phyloP scores from a whole-genome alignment of 2,329 filamentous ascomycete species.

The Pestalotiopsis sp. region DNA sequence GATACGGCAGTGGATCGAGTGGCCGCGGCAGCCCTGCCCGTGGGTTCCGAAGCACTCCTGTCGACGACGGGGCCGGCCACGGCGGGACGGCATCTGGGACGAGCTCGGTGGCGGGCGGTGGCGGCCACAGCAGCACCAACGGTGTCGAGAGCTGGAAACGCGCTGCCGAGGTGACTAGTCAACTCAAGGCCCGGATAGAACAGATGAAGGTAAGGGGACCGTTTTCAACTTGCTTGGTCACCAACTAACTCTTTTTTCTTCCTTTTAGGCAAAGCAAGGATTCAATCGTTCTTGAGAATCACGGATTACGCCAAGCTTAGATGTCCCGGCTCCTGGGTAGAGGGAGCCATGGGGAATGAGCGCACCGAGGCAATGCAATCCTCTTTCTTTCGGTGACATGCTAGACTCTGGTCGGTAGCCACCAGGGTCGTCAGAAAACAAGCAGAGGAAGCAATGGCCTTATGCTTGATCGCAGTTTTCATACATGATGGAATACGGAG shows the following conservation, averaged over 20 bases:
- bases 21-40: slow-evolving; percentile 62
- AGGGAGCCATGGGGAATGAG: background rate
- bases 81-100: slow-evolving; percentile 18
- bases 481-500: slow-evolving; percentile 3
- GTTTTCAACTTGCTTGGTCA: slow-evolving; percentile 1
- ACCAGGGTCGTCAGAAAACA: background rate
- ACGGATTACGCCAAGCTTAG: background rate
- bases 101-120: slow-evolving; percentile 19
- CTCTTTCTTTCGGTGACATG: background rate
- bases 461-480: background rate
- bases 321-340: background rate
- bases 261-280: slow-evolving; percentile 49
- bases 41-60: slow-evolving; percentile 46
- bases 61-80: slow-evolving; percentile 23
- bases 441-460: background rate
- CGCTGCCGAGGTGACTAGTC: slow-evolving; percentile 95
- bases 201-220: slow-evolving; percentile 78
- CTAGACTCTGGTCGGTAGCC: background rate
- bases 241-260: slow-evolving; percentile 16
- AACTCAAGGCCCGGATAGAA: slow-evolving; percentile 95
- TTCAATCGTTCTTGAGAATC: slow-evolving; percentile 43
- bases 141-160: slow-evolving; percentile 93
- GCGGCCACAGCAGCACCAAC: slow-evolving; percentile 33
- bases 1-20: slow-evolving; percentile 54
- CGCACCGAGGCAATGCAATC: background rate